Evolutionary conservation across 768 basidiomycete genomes (phyloP).

Genomic region (Chlorophyllum brunneum): DNA sequence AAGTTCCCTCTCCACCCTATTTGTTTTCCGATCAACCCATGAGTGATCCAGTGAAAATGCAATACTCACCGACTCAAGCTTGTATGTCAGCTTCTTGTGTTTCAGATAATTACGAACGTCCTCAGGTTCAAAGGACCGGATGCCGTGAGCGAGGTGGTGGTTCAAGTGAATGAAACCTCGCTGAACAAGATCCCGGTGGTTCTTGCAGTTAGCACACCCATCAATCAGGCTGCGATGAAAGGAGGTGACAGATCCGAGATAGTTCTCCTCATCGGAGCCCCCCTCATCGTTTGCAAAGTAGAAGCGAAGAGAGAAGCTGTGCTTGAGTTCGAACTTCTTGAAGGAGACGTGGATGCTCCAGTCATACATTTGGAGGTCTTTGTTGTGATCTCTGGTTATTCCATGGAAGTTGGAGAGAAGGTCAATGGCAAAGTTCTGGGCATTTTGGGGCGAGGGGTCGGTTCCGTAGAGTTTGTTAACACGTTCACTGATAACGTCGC

Average conservation of each 20-base stretch:
- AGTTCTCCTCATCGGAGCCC: conserved; percentile 22
- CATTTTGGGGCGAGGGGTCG: background rate
- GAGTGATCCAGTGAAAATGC: no score
- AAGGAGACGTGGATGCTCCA: conserved; percentile 40
- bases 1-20: no score
- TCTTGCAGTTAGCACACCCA: conserved; percentile 40
- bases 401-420: conserved; percentile 7
- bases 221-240: conserved; percentile 28
- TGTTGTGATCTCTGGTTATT: background rate
- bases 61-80: no score
- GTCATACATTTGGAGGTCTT: conserved; percentile 23
- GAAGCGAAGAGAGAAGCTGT: conserved; percentile 40
- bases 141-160: no score
- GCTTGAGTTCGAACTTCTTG: conserved; percentile 40
- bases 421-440: background rate
- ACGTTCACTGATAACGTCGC: conserved; percentile 21
- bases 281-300: conserved; percentile 42
- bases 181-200: conserved; percentile 20
- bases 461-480: conserved; percentile 28
- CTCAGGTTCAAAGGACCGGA: no score
- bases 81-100: no score
- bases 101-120: no score
- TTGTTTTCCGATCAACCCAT: no score
- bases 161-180: conserved; percentile 41
- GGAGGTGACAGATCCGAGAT: conserved; percentile 16